A percentile compares a stretch with the other conserved stretches of the same genome.
These are phyloP conservation scores for Sphaerulina vaccinii DNA, from an alignment of 2,329 filamentous ascomycete genomes.

Conservation along the genomic window DNA sequence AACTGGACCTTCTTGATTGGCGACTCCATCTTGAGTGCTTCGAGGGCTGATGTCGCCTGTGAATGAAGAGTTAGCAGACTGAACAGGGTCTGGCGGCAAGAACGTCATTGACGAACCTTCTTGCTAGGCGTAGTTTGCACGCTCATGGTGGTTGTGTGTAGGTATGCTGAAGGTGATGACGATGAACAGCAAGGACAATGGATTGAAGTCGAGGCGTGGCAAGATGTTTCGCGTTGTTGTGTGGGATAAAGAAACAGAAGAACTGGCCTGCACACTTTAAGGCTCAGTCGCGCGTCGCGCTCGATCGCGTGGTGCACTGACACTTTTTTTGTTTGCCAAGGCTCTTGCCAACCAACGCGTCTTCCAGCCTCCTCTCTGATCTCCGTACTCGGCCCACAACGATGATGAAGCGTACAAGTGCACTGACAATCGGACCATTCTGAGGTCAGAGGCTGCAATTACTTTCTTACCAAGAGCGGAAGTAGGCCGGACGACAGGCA, in stretches of 20 bases:
- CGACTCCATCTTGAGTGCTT: conserved; percentile 88
- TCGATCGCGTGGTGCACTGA: conserved; percentile 4
- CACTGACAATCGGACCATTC: conserved; percentile 10
- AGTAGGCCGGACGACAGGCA: background rate
- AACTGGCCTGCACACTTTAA: conserved; percentile 10
- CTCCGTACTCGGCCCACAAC: conserved; percentile 9
- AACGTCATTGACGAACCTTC: conserved; percentile 57
- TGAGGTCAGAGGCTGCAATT: background rate
- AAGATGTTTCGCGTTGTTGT: conserved; percentile 11
- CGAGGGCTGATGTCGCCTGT: conserved; percentile 82
- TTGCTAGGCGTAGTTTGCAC: conserved; percentile 72
- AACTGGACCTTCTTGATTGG: conserved; percentile 89
- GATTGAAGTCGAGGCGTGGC: conserved; percentile 13
- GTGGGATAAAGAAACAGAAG: conserved; percentile 18
- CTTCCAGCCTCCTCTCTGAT: conserved; percentile 13
- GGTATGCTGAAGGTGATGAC: conserved; percentile 19
- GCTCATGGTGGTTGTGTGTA: conserved; percentile 45
- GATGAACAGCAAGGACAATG: conserved; percentile 14
- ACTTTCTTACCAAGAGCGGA: background rate
- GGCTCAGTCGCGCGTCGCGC: conserved; percentile 2
- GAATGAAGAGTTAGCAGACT: conserved; percentile 38
- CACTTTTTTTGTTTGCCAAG: conserved; percentile 13
- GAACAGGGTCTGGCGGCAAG: conserved; percentile 38
- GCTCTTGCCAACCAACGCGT: conserved; percentile 9
- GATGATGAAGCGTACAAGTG: conserved; percentile 3